Base-by-base conservation (phyloP, 768 basidiomycete genomes). In the Lentinula aciculospora region DNA sequence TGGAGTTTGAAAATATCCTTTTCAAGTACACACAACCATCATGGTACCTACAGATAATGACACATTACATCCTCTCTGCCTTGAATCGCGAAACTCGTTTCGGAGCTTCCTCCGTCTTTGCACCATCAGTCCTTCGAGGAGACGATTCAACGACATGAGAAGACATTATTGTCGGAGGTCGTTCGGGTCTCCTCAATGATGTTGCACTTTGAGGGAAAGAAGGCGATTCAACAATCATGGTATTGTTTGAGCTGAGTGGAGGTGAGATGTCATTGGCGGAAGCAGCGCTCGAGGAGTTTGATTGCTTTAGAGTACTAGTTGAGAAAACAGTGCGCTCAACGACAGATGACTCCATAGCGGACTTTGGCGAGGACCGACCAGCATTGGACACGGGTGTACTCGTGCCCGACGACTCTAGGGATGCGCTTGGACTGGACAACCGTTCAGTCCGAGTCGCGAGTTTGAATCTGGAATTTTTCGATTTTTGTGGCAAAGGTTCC, bases 381-480 rank as follows among this genome's bases (percentile, higher is more conserved):
- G 47, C 70, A 34, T 64, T 36, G 3, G 68, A 69, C 19, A 70
- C 56, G 2, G 67, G 68, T 7, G 71, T 72, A 28, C 61, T 57
- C 39, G 68, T 66, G 37, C 48, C 21, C 23, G 60, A 51, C 32
- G 27, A 28, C 32, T 31, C 57, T 32, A 34, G 28, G 40, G 50
- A 40, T 19, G 60, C 15, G 27, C 36, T 56, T 44, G 57, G 23
- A 49, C 42, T 28, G 28, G 54, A 46, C 28, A 36, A 39, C 37
- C 68, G 66, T 25, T 71, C 72, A 27, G 66, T 68, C 28, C 68
- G 65, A 13, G 70, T 58, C 40, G 74, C 69, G n/a, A 72, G 67
- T 66, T 79, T 81, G 70, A 85, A 83, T 65, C 73, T 80, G 7
- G 80, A 83, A 3, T 68, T 65, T 58, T 77, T 78, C 36, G 71